Evolutionary conservation across 1,284 basidiomycete species (phyloP).

Genomic region (Moniliella sp.): DNA sequence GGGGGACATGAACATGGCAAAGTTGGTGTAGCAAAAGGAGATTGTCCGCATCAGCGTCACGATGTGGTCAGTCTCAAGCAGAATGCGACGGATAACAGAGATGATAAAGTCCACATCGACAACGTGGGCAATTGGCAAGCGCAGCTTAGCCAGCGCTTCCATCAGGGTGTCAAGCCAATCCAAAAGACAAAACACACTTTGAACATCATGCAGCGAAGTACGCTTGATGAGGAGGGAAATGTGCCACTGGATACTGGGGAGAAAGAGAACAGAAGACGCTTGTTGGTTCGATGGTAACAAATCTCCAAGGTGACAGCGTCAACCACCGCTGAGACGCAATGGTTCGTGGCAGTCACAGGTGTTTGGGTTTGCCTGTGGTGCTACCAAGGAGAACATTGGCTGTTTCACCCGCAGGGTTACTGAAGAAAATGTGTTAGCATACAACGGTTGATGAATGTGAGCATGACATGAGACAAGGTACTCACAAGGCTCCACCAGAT

Average conservation of each 20-base stretch:
- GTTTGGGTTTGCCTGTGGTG: conserved; percentile 24
- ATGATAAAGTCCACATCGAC: conserved; percentile 23
- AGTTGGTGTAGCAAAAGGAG: conserved; percentile 25
- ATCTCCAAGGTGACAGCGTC: conserved; percentile 26
- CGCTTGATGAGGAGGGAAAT: conserved; percentile 22
- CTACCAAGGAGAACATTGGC: conserved; percentile 26
- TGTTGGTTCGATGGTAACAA: too few species aligned
- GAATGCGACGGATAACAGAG: conserved; percentile 13
- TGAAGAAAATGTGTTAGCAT: too few species aligned
- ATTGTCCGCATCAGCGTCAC: conserved; percentile 27
- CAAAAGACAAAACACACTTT: conserved; percentile 25
- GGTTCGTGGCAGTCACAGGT: conserved; percentile 21
- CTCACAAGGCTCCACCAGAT: conserved; percentile 25
- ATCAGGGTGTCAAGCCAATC: conserved; percentile 27
- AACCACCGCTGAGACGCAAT: conserved; percentile 24
- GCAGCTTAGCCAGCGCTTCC: conserved; percentile 19
- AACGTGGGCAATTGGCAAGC: conserved; percentile 11
- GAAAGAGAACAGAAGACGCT: conserved; percentile 20
- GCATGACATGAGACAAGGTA: too few species aligned
- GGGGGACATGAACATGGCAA: conserved; percentile 15
- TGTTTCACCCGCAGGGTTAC: conserved; percentile 25
- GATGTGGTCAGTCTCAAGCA: conserved; percentile 22
- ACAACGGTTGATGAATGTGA: too few species aligned
- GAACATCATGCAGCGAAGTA: conserved; percentile 26
- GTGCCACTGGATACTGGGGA: conserved; percentile 18